Conservation (phyloP, 108 stramenopile species). For the Epithemia pelagica region DNA sequence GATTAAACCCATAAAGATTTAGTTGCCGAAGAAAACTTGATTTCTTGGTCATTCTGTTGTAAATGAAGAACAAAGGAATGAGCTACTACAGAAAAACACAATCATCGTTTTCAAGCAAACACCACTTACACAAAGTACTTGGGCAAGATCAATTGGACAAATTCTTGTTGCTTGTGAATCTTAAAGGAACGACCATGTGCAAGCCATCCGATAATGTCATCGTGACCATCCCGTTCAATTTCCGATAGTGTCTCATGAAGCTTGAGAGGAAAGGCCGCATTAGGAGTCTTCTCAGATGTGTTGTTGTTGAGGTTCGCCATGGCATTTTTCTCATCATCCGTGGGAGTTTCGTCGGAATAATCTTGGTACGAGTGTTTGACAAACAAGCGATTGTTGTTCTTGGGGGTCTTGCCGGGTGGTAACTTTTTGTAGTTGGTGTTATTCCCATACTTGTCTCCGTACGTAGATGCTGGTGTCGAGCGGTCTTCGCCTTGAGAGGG, state of each 20-base stretch:
- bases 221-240: conserved; percentile 57
- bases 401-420: conserved; percentile 34
- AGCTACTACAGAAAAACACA: background rate
- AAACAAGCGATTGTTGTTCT: conserved; percentile 37
- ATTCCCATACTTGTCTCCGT: background rate
- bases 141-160: conserved; percentile 66
- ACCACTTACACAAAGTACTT: conserved; percentile 70
- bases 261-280: conserved; percentile 63
- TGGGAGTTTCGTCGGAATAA: conserved; percentile 22
- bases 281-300: conserved; percentile 22
- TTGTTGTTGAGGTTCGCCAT: background rate
- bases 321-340: conserved; percentile 22
- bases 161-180: conserved; percentile 62
- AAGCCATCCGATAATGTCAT: conserved; percentile 66
- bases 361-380: conserved; percentile 34
- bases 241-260: conserved; percentile 61
- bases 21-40: conserved; percentile 70
- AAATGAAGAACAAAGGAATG: background rate
- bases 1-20: conserved; percentile 73
- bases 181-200: conserved; percentile 74
- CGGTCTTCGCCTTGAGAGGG: background rate
- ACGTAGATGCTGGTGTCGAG: background rate
- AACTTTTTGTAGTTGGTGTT: conserved; percentile 38
- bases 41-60: conserved; percentile 57
- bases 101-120: background rate